Evolutionary conservation across 1,284 basidiomycete genomes (phyloP).

Genomic region (Neolentinus lepideus): DNA sequence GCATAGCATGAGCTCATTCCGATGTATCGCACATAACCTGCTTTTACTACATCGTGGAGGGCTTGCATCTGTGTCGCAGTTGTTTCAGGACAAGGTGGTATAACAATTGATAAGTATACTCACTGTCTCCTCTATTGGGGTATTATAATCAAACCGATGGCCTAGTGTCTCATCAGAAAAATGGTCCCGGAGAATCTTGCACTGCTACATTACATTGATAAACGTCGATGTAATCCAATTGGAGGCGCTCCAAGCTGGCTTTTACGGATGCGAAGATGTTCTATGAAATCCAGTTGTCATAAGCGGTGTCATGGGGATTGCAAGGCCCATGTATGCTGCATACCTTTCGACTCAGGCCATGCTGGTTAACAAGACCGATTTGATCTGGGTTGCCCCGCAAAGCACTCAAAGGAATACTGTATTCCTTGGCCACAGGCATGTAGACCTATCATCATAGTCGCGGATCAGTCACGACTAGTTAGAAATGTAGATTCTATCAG

Average conservation of each 20-base stretch:
- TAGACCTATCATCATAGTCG: slow-evolving; percentile 14
- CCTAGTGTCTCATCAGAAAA: slow-evolving; percentile 6
- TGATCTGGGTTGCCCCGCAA: slow-evolving; percentile 2
- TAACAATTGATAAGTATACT: slow-evolving; percentile 3
- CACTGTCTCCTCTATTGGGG: slow-evolving; percentile 35
- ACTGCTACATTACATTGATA: slow-evolving; percentile 42
- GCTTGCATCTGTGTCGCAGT: slow-evolving; percentile 29
- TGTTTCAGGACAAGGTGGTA: background rate
- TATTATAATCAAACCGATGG: slow-evolving; percentile 37
- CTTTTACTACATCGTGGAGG: slow-evolving; percentile 38
- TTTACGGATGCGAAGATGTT: slow-evolving; percentile 71
- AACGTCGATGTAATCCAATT: slow-evolving; percentile 66
- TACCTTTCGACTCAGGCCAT: slow-evolving; percentile 25
- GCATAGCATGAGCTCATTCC: slow-evolving; percentile 28
- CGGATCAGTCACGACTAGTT: background rate
- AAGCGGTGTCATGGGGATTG: background rate
- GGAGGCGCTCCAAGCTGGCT: slow-evolving; percentile 54
- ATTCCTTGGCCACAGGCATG: slow-evolving; percentile 5
- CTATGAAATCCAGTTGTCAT: slow-evolving; percentile 19
- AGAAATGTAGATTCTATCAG: too few species aligned
- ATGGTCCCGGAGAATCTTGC: too few species aligned
- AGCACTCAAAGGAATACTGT: background rate
- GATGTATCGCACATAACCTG: slow-evolving; percentile 37
- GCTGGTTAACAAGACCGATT: slow-evolving; percentile 25
- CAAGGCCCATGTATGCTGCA: background rate